A percentile compares a stretch with the other conserved stretches of the same genome.
Evolutionary conservation across 2,329 filamentous ascomycete species (phyloP).

Genomic region (Sporothrix brunneoviolacea): DNA sequence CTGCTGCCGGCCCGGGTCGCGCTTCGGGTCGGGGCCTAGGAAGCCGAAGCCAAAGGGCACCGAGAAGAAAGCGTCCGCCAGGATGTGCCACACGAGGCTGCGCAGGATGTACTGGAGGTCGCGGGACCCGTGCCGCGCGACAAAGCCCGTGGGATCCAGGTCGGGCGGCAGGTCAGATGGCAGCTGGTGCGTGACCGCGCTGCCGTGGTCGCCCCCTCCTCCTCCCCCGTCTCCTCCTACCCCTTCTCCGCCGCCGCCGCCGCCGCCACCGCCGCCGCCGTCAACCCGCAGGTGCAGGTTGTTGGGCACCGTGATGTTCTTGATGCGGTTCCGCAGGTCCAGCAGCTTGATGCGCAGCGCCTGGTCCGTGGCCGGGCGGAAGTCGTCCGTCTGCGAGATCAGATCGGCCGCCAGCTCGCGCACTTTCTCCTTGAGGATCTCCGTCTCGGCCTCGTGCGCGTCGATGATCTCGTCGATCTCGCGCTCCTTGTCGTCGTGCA

Average conservation of each 20-base stretch:
- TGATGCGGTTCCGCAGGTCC: slow-evolving; percentile 18
- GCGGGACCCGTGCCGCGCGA: slow-evolving; percentile 16
- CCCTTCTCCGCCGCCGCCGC: neutral
- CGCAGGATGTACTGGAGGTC: slow-evolving; percentile 18
- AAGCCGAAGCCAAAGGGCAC: slow-evolving; percentile 22
- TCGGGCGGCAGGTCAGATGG: neutral
- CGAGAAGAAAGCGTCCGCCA: slow-evolving; percentile 23
- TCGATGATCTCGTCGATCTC: slow-evolving; percentile 10
- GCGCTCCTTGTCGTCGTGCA: slow-evolving; percentile 4
- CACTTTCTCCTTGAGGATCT: slow-evolving; percentile 13
- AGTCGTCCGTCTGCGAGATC: slow-evolving; percentile 22
- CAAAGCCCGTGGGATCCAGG: slow-evolving; percentile 18
- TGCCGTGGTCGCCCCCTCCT: neutral
- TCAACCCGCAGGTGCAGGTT: slow-evolving; percentile 14
- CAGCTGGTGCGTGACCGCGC: too few species aligned
- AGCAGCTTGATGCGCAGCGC: slow-evolving; percentile 17
- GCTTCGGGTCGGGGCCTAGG: slow-evolving; percentile 14
- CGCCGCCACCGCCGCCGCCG: neutral
- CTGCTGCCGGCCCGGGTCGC: slow-evolving; percentile 1
- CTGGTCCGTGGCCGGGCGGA: slow-evolving; percentile 22
- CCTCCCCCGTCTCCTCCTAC: neutral
- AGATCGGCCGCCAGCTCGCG: slow-evolving; percentile 18
- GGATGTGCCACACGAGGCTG: slow-evolving; percentile 18
- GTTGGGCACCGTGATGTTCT: slow-evolving; percentile 17
- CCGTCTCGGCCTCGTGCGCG: slow-evolving; percentile 10